Percentiles rank a stretch among this genome's conserved stretches.
These are phyloP conservation scores for Sinapis alba DNA, from an alignment of 441 rosid species.

Conservation along the genomic window DNA sequence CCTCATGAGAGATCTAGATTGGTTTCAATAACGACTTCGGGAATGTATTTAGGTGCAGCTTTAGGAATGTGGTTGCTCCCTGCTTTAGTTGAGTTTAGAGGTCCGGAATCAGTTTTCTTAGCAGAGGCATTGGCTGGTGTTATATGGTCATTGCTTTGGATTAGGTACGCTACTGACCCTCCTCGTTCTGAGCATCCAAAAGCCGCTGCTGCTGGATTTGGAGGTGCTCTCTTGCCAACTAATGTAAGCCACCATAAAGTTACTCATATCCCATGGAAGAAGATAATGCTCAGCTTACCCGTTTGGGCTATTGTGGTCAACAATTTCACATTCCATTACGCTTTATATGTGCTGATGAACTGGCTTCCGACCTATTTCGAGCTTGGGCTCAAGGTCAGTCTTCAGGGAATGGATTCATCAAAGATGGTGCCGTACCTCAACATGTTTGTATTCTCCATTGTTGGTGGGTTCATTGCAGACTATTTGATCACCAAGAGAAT, in stretches of 20 bases:
- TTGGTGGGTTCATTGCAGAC: constrained; percentile 89
- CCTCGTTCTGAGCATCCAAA: constrained; percentile 88
- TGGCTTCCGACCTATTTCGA: constrained; percentile 95
- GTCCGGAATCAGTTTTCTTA: constrained; percentile 83
- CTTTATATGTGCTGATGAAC: constrained; percentile 89
- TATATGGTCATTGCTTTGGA: constrained; percentile 88
- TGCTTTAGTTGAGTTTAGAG: constrained; percentile 75
- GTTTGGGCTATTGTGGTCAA: constrained; percentile 93
- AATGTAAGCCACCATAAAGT: constrained; percentile 65
- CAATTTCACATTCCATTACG: constrained; percentile 93
- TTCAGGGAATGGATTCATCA: constrained; percentile 92
- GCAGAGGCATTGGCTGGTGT: constrained; percentile 86
- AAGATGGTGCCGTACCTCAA: constrained; percentile 97
- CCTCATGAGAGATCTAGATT: constrained; percentile 96
- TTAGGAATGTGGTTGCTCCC: constrained; percentile 94
- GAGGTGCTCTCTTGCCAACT: constrained; percentile 67
- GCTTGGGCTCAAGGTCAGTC: constrained; percentile 87
- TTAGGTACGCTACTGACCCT: constrained; percentile 76
- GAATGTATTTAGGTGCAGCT: constrained; percentile 97
- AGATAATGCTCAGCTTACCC: constrained; percentile 63
- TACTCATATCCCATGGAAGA: constrained; percentile 84
- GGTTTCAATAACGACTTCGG: constrained; percentile 94
- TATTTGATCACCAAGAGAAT: constrained; percentile 78
- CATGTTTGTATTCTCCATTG: constrained; percentile 91
- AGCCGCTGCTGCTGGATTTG: constrained; percentile 87